phyloP scores from a whole-genome alignment of 257 asterid genomes.

The Ajuga chamaepitys region DNA sequence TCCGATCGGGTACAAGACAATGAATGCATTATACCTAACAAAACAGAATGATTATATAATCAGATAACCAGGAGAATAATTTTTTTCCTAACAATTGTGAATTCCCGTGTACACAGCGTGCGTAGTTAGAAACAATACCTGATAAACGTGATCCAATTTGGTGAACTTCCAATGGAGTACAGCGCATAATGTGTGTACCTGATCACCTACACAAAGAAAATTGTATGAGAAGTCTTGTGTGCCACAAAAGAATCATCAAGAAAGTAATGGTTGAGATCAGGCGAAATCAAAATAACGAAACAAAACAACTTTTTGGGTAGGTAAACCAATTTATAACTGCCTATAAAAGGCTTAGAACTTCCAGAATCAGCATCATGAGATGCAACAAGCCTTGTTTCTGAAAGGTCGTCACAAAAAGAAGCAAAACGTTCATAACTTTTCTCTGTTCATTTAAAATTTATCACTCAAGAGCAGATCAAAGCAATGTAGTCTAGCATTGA shows the following conservation, averaged over 20 bases:
- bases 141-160: constrained; percentile 59
- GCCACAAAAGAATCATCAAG: not conserved
- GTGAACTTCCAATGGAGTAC: constrained; percentile 50
- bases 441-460: not conserved
- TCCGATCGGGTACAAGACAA: constrained; percentile 81
- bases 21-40: constrained; percentile 83
- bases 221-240: not conserved
- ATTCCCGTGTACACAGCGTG: not conserved
- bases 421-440: not conserved
- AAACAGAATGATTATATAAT: constrained; percentile 3
- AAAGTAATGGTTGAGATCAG: not conserved
- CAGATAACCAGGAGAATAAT: not conserved
- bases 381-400: not conserved
- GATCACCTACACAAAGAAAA: constrained; percentile 44
- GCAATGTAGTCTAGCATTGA: too few species aligned
- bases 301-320: not conserved
- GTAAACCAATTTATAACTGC: not conserved
- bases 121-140: constrained; percentile 36
- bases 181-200: constrained; percentile 77
- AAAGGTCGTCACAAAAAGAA: not conserved
- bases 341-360: not conserved
- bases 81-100: not conserved
- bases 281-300: not conserved
- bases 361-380: not conserved
- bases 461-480: not conserved